Conservation (phyloP, 495 filamentous ascomycete species). For the Penicillium malachiteum region DNA sequence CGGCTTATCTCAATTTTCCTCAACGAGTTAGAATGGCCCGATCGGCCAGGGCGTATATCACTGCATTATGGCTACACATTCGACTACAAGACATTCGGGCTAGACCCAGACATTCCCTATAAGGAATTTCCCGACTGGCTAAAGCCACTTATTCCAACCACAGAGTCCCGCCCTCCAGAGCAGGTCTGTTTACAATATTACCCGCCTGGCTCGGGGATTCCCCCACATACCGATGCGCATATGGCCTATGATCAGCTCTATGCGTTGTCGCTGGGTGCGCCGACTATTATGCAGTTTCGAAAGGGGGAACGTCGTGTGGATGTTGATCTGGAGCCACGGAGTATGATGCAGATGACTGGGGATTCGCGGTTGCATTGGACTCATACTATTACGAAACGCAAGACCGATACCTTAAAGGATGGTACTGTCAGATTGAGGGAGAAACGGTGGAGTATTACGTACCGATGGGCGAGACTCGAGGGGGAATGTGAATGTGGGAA, state of each 20-base stretch:
- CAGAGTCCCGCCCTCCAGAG: conserved; percentile 36
- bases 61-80: conserved; percentile 46
- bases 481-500: conserved; percentile 42
- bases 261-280: conserved; percentile 37
- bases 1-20: conserved; percentile 34
- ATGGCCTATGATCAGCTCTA: conserved; percentile 42
- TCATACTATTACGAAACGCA: conserved; percentile 43
- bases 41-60: conserved; percentile 36
- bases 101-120: conserved; percentile 39
- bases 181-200: conserved; percentile 47
- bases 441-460: conserved; percentile 42
- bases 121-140: conserved; percentile 43
- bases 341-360: conserved; percentile 39
- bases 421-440: conserved; percentile 29
- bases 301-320: conserved; percentile 29
- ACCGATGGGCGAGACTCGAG: conserved; percentile 38
- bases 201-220: conserved; percentile 41
- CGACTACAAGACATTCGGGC: conserved; percentile 44
- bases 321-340: conserved; percentile 34
- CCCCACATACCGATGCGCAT: conserved; percentile 42
- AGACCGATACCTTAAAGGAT: conserved; percentile 35
- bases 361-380: conserved; percentile 44
- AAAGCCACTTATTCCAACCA: conserved; percentile 34
- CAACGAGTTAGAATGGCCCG: conserved; percentile 35
- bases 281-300: conserved; percentile 38